phyloP scores from a whole-genome alignment of 371 early-diverging fungal species.

The Rhizopus stolonifer region DNA sequence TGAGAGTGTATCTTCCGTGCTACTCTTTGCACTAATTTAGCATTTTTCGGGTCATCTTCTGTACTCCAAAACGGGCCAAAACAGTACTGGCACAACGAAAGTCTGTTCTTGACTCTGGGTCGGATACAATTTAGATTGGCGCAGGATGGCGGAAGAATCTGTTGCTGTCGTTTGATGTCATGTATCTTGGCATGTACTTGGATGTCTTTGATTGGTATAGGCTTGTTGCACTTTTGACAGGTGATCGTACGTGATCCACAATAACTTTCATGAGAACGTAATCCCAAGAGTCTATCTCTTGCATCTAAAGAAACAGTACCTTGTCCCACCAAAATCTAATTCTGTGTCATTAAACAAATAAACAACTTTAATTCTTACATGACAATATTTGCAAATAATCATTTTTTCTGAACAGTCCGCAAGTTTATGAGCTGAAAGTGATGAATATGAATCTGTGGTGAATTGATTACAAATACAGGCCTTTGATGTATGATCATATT shows the following conservation, averaged over 20 bases:
- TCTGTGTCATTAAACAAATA: background rate
- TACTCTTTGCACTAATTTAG: constrained; percentile 73
- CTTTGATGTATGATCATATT: constrained; percentile 60
- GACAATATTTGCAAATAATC: constrained; percentile 85
- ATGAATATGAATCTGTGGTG: constrained; percentile 38
- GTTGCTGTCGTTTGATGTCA: constrained; percentile 63
- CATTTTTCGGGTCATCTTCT: constrained; percentile 73
- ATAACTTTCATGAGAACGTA: constrained; percentile 79
- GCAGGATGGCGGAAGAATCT: constrained; percentile 60
- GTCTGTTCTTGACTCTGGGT: constrained; percentile 47
- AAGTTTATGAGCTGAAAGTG: constrained; percentile 68
- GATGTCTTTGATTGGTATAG: constrained; percentile 80
- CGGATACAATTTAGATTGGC: constrained; percentile 74
- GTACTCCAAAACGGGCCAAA: constrained; percentile 85
- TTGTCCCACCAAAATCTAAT: constrained; percentile 46
- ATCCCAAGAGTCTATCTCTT: constrained; percentile 68
- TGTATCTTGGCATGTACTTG: constrained; percentile 74
- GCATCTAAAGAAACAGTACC: constrained; percentile 58
- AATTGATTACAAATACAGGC: constrained; percentile 60
- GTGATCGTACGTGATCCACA: constrained; percentile 85
- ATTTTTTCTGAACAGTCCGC: constrained; percentile 70
- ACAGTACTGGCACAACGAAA: constrained; percentile 73
- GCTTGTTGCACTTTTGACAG: constrained; percentile 72
- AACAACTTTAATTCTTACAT: constrained; percentile 30
- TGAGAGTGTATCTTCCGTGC: constrained; percentile 74